Percentiles rank a stretch among this genome's conserved stretches.
These are phyloP conservation scores for Aspergillus eucalypticola DNA, from an alignment of 2,329 filamentous ascomycete species.

Conservation along the genomic window DNA sequence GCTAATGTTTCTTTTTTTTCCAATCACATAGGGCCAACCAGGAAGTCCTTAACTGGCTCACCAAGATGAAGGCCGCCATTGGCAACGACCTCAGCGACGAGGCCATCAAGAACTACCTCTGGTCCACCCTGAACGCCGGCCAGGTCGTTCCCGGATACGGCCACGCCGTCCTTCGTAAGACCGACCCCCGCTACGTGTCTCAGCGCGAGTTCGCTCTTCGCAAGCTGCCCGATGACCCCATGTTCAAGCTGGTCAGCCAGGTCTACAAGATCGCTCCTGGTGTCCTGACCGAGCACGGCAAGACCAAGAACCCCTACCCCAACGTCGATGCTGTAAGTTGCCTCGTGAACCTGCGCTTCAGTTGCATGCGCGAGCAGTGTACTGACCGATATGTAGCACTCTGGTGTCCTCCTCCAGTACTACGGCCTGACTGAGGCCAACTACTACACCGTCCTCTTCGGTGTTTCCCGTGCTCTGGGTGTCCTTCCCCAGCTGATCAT, in stretches of 20 bases:
- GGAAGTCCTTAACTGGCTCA: constrained; percentile 98
- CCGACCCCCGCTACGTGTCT: constrained; percentile 96
- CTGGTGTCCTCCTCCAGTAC: constrained; percentile 98
- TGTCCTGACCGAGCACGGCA: constrained; percentile 98
- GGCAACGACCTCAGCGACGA: constrained; percentile 95
- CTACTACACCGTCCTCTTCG: constrained; percentile 99
- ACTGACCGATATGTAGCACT: constrained; percentile 60
- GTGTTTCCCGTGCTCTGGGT: constrained; percentile 96
- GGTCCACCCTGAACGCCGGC: constrained; percentile 92
- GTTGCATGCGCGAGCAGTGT: neutral
- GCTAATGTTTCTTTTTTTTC: constrained; percentile 22
- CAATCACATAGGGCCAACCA: constrained; percentile 71
- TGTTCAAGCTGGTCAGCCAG: constrained; percentile 99
- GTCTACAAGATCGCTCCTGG: constrained; percentile 99
- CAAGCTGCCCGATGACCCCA: constrained; percentile 93
- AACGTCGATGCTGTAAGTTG: constrained; percentile 80
- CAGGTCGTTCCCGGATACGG: constrained; percentile 98
- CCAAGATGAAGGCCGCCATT: constrained; percentile 95
- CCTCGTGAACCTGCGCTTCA: neutral
- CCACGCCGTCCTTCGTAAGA: constrained; percentile 99
- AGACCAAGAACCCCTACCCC: constrained; percentile 99
- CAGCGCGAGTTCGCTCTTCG: constrained; percentile 95
- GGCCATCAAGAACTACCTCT: constrained; percentile 98
- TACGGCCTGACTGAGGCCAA: constrained; percentile 98
- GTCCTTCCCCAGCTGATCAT: constrained; percentile 99